Evolutionary conservation across 345 rosid genomes (phyloP), one percentile per base, ranked within the genome.

Genomic region (Hypericum perforatum): DNA sequence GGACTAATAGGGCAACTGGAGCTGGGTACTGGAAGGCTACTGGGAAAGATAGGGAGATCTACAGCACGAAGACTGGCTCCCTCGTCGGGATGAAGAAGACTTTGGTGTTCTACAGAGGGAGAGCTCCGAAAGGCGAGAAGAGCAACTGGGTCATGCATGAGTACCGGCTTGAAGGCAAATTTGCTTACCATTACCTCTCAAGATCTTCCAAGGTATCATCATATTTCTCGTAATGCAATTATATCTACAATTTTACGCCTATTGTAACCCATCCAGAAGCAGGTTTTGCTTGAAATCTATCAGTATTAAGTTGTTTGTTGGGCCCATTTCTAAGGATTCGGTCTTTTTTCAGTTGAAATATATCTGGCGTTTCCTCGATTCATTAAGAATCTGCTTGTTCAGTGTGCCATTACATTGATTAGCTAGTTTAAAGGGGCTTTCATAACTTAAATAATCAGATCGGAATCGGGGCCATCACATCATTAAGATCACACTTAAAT

Each of bases 11-110:
- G 4, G 50, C 50, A 16, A 46, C 50, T 9, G 50, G 22, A 9
- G 50, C 50, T 11, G 50, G 50, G 8, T 46, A 46, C 50, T 46
- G 50, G 50, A 46, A 46, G 50, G 50, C 50, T 9, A 46, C 50
- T 1, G 50, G 50, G 8, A 46, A 46, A 14, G 50, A 46, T 29
- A 13, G 50, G 29, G 50, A 46, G 50, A 46, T 46, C 16, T 46
- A 46, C 50, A 46, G 50, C 22, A 1, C 22, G 29, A 46, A 46
- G 10, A 46, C 22, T 8, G 15, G 16, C 6, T 22, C 50, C 29
- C 50, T 46, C 22, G 50, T 46, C 22, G 50, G 50, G 3, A 46
- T 46, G 50, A 46, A 46, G 50, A 46, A 46, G 50, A 46, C 50
- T 5, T 32, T 46, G 8, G 50, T 46, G 7, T 46, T 46, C 50